Percentiles rank a stretch among this genome's conserved stretches.
phyloP scores from a whole-genome alignment of 371 early-diverging fungal genomes.

The Amoeboaphelidium protococcarum region DNA sequence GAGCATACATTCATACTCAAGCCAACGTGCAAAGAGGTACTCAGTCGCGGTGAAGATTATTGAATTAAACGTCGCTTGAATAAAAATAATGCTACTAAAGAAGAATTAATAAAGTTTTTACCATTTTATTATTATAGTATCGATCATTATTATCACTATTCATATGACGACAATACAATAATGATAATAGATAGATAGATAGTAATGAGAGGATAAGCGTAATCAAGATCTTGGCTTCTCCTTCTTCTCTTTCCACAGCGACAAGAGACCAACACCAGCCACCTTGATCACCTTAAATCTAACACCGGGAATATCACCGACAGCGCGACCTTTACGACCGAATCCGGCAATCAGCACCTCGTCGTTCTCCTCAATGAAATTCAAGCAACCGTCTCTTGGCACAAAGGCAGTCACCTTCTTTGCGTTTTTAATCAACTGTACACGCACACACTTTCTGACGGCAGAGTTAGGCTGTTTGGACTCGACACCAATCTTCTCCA shows the following conservation, averaged over 20 bases:
- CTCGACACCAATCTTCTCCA: slow-evolving; percentile 96
- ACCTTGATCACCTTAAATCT: slow-evolving; percentile 99
- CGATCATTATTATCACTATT: too few relatives aligned
- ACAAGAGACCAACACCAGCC: slow-evolving; percentile 94
- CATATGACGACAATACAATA: too few relatives aligned
- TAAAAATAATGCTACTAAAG: not conserved
- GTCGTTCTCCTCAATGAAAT: slow-evolving; percentile 92
- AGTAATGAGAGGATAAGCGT: too few relatives aligned
- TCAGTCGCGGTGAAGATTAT: slow-evolving; percentile 31
- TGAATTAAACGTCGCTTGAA: slow-evolving; percentile 8
- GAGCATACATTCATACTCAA: slow-evolving; percentile 88
- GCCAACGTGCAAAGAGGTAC: slow-evolving; percentile 70
- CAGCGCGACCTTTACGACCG: slow-evolving; percentile 74
- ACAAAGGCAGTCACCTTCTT: slow-evolving; percentile 99
- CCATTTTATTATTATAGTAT: too few relatives aligned
- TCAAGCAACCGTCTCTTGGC: slow-evolving; percentile 99
- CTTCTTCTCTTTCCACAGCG: slow-evolving; percentile 99
- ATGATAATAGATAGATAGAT: not conserved
- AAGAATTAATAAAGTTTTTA: too few relatives aligned
- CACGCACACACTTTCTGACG: slow-evolving; percentile 99
- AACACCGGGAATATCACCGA: slow-evolving; percentile 99
- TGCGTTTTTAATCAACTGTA: slow-evolving; percentile 99
- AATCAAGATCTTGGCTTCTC: slow-evolving; percentile 90
- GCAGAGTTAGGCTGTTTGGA: slow-evolving; percentile 99
- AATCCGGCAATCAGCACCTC: slow-evolving; percentile 89